Conservation (phyloP, 331 rosid genomes). For the Rhamnella rubrinervis region DNA sequence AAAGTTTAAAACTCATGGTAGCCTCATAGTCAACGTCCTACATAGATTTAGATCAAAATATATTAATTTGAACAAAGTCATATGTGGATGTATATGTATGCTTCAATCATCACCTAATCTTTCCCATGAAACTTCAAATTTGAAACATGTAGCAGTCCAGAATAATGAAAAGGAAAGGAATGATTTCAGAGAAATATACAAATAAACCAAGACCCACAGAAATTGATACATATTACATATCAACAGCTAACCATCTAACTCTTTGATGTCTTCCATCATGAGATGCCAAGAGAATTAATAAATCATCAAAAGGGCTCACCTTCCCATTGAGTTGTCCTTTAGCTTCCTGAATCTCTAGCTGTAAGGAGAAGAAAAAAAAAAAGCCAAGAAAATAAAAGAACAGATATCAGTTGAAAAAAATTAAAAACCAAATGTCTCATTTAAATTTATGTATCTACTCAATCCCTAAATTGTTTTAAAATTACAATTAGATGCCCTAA, state of each 20-base stretch:
- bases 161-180: neutral
- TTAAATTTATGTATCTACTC: neutral
- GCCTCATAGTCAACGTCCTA: slow-evolving; percentile 96
- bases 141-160: neutral
- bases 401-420: neutral
- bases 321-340: slow-evolving; percentile 69
- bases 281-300: slow-evolving; percentile 15
- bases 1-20: slow-evolving; percentile 71
- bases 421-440: neutral
- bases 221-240: neutral
- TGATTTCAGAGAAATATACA: neutral
- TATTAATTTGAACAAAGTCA: slow-evolving; percentile 2
- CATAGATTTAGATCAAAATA: slow-evolving; percentile 16
- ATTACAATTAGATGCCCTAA: neutral
- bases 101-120: neutral
- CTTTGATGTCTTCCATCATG: slow-evolving; percentile 7
- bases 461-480: neutral
- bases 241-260: neutral
- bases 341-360: slow-evolving; percentile 78
- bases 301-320: slow-evolving; percentile 45
- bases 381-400: slow-evolving; percentile 3
- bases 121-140: neutral
- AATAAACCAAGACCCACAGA: too few species aligned
- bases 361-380: slow-evolving; percentile 19
- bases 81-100: neutral